A percentile compares a stretch with the other conserved stretches of the same genome.
Conservation (phyloP, 352 stramenopile species). For the Phytophthora pinifolia region DNA sequence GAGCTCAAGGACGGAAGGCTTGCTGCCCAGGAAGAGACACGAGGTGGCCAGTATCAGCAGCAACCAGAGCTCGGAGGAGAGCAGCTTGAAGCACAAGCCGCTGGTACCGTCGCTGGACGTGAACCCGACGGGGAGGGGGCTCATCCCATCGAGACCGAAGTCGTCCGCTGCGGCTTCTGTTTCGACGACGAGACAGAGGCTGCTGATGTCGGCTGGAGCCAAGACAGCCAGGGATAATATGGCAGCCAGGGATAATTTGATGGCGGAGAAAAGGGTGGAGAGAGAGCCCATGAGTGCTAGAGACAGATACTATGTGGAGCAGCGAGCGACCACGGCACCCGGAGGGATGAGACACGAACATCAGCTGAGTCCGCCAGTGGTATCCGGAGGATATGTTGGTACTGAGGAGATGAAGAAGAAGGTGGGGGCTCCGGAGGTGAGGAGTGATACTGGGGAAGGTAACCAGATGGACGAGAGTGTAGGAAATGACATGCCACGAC, state of each 20-base stretch:
- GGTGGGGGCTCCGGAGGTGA: neutral
- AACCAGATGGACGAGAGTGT: conserved; percentile 2
- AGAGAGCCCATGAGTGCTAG: conserved; percentile 61
- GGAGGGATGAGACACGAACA: conserved; percentile 6
- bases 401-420: neutral
- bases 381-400: conserved; percentile 5
- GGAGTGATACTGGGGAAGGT: neutral
- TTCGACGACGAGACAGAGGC: conserved; percentile 11
- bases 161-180: conserved; percentile 29
- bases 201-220: conserved; percentile 6
- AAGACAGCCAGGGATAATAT: conserved; percentile 24
- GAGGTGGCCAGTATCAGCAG: neutral
- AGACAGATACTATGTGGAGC: conserved; percentile 62
- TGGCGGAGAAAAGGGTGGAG: neutral
- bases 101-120: conserved; percentile 34
- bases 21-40: conserved; percentile 7
- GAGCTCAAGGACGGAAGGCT: neutral
- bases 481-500: conserved; percentile 17
- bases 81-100: conserved; percentile 17
- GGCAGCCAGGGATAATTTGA: conserved; percentile 21
- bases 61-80: conserved; percentile 21
- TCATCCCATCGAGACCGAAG: conserved; percentile 54
- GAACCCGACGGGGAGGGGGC: conserved; percentile 26
- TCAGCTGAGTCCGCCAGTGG: conserved; percentile 8
- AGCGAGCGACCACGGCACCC: conserved; percentile 44